Evolutionary conservation across 805 yeast genomes (phyloP).

Genomic region (Millerago galiae): DNA sequence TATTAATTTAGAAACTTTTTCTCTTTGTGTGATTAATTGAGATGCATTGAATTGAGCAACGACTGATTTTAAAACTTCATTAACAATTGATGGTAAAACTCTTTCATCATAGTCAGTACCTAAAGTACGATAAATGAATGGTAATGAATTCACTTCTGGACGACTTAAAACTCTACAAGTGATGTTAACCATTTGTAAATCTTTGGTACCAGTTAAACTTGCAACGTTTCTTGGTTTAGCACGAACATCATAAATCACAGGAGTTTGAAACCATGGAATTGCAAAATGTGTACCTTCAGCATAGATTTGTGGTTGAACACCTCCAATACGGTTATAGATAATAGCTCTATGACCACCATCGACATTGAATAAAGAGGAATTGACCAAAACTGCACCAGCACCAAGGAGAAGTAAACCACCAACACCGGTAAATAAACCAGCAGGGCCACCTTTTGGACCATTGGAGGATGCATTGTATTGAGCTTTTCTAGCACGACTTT

Average conservation of each 20-base stretch:
- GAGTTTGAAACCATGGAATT: slow-evolving; percentile 92
- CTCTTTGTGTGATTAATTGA: slow-evolving; percentile 98
- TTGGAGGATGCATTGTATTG: slow-evolving; percentile 36
- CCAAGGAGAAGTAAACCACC: slow-evolving; percentile 57
- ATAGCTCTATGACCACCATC: slow-evolving; percentile 99
- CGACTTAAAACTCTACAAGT: slow-evolving; percentile 96
- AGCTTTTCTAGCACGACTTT: slow-evolving; percentile 37
- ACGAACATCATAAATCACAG: slow-evolving; percentile 88
- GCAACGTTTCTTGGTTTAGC: slow-evolving; percentile 97
- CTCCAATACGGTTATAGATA: slow-evolving; percentile 79
- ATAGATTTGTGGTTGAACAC: slow-evolving; percentile 76
- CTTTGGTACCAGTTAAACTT: slow-evolving; percentile 95
- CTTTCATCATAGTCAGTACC: slow-evolving; percentile 96
- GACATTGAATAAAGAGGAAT: slow-evolving; percentile 68
- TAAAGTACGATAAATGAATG: slow-evolving; percentile 82
- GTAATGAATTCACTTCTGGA: slow-evolving; percentile 75
- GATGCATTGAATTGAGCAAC: slow-evolving; percentile 99
- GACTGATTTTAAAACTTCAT: slow-evolving; percentile 92
- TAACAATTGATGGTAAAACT: slow-evolving; percentile 95
- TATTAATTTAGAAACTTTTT: slow-evolving; percentile 84
- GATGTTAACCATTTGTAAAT: slow-evolving; percentile 97
- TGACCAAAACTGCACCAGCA: slow-evolving; percentile 46
- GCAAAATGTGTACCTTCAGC: slow-evolving; percentile 94
- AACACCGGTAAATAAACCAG: slow-evolving; percentile 53
- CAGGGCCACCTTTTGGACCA: slow-evolving; percentile 27